Percentiles rank a stretch among this genome's conserved stretches.
phyloP scores from a whole-genome alignment of 2,329 filamentous ascomycete genomes.

The Aspergillus candidus region DNA sequence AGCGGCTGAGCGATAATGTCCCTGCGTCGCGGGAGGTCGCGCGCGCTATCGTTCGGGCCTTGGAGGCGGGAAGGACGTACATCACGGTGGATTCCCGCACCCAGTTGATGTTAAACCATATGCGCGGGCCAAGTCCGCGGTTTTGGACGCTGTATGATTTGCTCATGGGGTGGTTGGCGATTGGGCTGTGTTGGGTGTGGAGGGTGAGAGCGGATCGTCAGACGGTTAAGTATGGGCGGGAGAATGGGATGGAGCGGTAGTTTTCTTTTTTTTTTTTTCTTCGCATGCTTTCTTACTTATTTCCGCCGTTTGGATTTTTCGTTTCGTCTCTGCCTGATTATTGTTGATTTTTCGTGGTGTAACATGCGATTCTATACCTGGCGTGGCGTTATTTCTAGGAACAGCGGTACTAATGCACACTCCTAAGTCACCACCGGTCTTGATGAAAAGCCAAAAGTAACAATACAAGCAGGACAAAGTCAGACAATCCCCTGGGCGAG shows the following conservation, averaged over 20 bases:
- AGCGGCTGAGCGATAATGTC: neutral
- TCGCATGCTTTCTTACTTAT: too few species aligned
- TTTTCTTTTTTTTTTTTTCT: too few species aligned
- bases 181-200: neutral
- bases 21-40: neutral
- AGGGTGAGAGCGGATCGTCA: neutral
- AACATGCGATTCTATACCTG: too few species aligned
- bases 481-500: too few species aligned
- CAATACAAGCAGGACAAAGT: too few species aligned
- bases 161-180: neutral
- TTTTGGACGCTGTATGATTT: constrained; percentile 4
- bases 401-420: too few species aligned
- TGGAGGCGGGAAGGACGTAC: constrained; percentile 3
- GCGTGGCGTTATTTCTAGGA: too few species aligned
- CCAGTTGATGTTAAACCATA: constrained; percentile 4
- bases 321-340: too few species aligned
- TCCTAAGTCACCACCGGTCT: too few species aligned
- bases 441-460: too few species aligned
- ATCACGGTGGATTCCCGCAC: constrained; percentile 4
- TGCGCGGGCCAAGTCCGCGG: constrained; percentile 6
- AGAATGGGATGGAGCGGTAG: neutral
- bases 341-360: too few species aligned
- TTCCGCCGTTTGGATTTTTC: too few species aligned
- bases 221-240: neutral
- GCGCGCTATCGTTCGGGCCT: constrained; percentile 1